Evolutionary conservation across 371 early-diverging fungal genomes (phyloP).

Genomic region (Entomophthora muscae): DNA sequence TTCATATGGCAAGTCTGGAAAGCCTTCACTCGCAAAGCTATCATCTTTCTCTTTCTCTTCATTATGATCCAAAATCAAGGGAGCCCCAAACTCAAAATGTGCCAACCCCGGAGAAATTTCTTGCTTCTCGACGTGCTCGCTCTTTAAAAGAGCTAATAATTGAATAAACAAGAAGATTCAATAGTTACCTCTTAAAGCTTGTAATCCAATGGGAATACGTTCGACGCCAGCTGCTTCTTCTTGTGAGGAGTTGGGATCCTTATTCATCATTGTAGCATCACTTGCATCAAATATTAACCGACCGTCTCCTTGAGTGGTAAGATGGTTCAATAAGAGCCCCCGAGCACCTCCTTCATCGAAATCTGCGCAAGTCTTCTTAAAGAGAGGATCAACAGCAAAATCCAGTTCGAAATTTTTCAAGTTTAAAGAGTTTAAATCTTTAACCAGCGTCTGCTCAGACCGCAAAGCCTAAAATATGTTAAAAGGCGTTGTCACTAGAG

Average conservation of each 20-base stretch:
- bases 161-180: neutral
- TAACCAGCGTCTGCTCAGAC: conserved; percentile 53
- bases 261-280: conserved; percentile 31
- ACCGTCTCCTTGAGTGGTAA: conserved; percentile 59
- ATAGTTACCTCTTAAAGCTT: neutral
- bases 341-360: conserved; percentile 97
- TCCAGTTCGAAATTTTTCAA: conserved; percentile 83
- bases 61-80: neutral
- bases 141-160: neutral
- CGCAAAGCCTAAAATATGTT: conserved; percentile 1
- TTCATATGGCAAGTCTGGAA: neutral
- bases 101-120: neutral
- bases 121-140: neutral
- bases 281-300: conserved; percentile 88
- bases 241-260: conserved; percentile 1
- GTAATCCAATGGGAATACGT: neutral
- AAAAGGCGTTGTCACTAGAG: neutral
- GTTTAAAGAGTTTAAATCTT: conserved; percentile 56
- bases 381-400: conserved; percentile 88
- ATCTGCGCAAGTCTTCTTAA: conserved; percentile 92
- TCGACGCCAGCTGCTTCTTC: neutral
- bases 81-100: neutral
- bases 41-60: neutral
- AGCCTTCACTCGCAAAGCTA: neutral
- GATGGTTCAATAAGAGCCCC: conserved; percentile 75